Base-by-base conservation (phyloP, 1,284 basidiomycete species). In the Sporisorium graminicola region DNA sequence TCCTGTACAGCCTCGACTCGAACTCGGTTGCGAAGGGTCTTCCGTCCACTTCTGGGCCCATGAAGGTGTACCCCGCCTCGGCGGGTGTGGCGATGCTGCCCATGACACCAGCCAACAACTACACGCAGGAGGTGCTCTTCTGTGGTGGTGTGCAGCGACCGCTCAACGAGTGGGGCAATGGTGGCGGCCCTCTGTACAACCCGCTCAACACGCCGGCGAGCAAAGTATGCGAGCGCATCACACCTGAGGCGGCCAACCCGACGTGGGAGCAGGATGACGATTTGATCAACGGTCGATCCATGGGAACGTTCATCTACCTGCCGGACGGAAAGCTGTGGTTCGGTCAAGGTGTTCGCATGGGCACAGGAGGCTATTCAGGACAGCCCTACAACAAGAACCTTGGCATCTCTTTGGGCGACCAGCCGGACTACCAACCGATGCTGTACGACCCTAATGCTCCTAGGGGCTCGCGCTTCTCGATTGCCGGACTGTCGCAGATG, bases 61-160 rank as follows among this genome's bases (percentile, higher is more conserved):
- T 68, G 73, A 71, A 71, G 35, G 78, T 95, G 24, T 98, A 98
- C 87, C 95, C 94, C 40, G 95, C 93, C 0, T 95, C 94, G 1
- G 95, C 92, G 54, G 95, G 92, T 10, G 90, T 90, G 1, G 92
- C 92, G 52, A 94, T 97, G 93, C 88, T 97, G 6, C 95, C 95
- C 5, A 87, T 97, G 49, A 94, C 93, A 0, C 92, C 93, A 3
- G 91, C 89, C 63, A 95, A 96, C 89, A 92, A 94, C 87, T 97
- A 92, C 87, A 90, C 88, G 0, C 92, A 92, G 2, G 93, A 93
- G 0, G 86, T 96, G 65, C 82, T 95, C 56, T 95, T 96, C 88
- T 96, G 94, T 80, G 94, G 94, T 73, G 94, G 94, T 44, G 90
- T 90, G 20, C 89, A 92, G 85, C 90, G 77, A 29, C 66, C 66